A percentile compares a stretch with the other conserved stretches of the same genome.
Evolutionary conservation across 768 basidiomycete genomes (phyloP).

Genomic region (Russula emetica): DNA sequence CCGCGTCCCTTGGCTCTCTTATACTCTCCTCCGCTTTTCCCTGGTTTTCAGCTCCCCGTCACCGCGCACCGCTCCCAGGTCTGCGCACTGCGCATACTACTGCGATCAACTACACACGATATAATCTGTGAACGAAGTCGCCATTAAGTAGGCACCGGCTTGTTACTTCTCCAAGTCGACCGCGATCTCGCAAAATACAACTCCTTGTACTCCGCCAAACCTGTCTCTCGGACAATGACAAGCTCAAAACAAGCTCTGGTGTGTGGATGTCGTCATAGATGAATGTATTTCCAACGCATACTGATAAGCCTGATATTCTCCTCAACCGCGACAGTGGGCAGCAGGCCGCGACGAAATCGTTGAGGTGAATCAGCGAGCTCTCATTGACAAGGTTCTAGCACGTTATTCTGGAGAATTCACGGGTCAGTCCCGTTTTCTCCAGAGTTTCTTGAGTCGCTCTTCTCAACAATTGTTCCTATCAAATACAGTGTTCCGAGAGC

Average conservation of each 20-base stretch:
- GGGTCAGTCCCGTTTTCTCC: constrained; percentile 36
- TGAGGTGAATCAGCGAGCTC: constrained; percentile 91
- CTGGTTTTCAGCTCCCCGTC: neutral
- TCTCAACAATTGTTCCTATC: neutral
- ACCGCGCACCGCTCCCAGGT: neutral
- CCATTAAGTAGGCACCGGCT: neutral
- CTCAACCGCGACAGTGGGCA: constrained; percentile 39
- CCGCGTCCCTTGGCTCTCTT: neutral
- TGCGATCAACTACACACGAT: neutral
- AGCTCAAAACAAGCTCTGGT: constrained; percentile 21
- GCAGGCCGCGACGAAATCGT: constrained; percentile 75
- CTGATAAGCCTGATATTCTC: constrained; percentile 7
- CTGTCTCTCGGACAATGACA: constrained; percentile 5
- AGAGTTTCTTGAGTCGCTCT: neutral
- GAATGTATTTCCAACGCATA: neutral
- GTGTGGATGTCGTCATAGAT: neutral
- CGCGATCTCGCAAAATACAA: neutral
- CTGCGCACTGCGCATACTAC: neutral
- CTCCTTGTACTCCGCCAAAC: too few relatives aligned
- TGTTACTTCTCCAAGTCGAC: neutral
- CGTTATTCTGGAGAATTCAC: constrained; percentile 95
- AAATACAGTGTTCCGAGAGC: constrained; percentile 64
- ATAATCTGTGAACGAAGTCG: neutral
- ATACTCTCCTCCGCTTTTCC: neutral
- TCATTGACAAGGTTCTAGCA: constrained; percentile 95